These are phyloP conservation scores for Eudorina sp. DNA, from an alignment of 139 green algal genomes.

Conservation along the genomic window DNA sequence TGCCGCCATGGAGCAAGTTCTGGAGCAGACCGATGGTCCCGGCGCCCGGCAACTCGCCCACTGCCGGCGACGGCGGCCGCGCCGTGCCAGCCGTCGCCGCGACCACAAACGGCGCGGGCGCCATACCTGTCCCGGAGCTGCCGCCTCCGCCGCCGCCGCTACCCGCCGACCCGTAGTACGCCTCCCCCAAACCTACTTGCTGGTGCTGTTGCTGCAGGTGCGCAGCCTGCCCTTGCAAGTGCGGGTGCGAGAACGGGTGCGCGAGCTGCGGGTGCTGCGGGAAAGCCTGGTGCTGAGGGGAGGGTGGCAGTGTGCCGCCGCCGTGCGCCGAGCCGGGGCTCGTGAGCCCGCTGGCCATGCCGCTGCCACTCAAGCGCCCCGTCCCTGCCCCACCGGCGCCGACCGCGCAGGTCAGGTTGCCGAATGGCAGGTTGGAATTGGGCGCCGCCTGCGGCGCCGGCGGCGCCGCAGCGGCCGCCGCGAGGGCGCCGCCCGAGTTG, in stretches of 20 bases:
- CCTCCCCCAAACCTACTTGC: not conserved
- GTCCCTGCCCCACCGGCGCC: not conserved
- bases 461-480: not conserved
- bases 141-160: not conserved
- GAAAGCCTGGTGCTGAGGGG: not conserved
- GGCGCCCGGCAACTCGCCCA: not conserved
- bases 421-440: not conserved
- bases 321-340: slow-evolving; percentile 7
- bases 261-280: not conserved
- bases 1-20: slow-evolving; percentile 7
- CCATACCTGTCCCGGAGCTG: not conserved
- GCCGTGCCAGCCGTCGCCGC: not conserved
- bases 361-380: not conserved
- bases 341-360: not conserved
- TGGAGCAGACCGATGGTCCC: slow-evolving; percentile 27
- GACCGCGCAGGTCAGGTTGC: not conserved
- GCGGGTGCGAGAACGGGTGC: not conserved
- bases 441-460: not conserved
- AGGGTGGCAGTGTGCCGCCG: not conserved
- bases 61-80: slow-evolving; percentile 1
- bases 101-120: not conserved
- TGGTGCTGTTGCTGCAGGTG: not conserved
- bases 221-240: not conserved
- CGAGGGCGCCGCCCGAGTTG: not conserved
- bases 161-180: not conserved